A percentile compares a stretch with the other conserved stretches of the same genome.
phyloP scores from a whole-genome alignment of 2,329 filamentous ascomycete genomes.

The Fusarium liriodendri region DNA sequence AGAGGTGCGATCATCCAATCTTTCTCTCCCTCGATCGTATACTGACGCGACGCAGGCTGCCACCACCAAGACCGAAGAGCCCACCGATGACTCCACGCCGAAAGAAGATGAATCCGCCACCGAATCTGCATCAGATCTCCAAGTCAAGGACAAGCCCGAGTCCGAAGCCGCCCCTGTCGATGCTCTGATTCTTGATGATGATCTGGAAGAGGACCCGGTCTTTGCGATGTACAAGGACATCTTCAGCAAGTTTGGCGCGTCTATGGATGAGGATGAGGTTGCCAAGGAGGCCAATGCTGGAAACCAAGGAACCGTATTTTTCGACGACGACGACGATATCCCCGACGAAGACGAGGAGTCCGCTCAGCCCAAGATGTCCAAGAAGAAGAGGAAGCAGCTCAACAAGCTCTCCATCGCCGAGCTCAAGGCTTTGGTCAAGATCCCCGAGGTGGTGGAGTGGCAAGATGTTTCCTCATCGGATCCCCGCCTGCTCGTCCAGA shows the following conservation, averaged over 20 bases:
- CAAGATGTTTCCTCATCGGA: constrained; percentile 93
- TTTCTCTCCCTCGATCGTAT: neutral
- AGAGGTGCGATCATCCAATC: constrained; percentile 54
- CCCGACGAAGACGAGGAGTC: constrained; percentile 84
- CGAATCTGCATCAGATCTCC: constrained; percentile 50
- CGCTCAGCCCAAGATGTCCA: constrained; percentile 79
- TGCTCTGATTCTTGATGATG: constrained; percentile 66
- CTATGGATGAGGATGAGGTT: constrained; percentile 70
- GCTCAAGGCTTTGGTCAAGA: constrained; percentile 89
- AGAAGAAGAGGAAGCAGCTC: constrained; percentile 92
- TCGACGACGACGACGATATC: constrained; percentile 86
- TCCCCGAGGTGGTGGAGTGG: constrained; percentile 97
- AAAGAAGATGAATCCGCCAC: constrained; percentile 49
- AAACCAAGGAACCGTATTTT: constrained; percentile 88
- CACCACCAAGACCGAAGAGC: constrained; percentile 29
- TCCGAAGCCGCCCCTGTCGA: constrained; percentile 53
- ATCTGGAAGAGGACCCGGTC: constrained; percentile 77
- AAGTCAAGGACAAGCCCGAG: constrained; percentile 54
- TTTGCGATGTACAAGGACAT: constrained; percentile 87
- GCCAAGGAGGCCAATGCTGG: constrained; percentile 73
- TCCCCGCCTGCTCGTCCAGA: constrained; percentile 88
- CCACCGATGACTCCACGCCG: constrained; percentile 33
- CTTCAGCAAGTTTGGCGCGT: constrained; percentile 81
- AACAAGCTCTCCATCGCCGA: constrained; percentile 95
- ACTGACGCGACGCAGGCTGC: constrained; percentile 38